Evolutionary conservation across 1,139 yeast genomes (phyloP).

Genomic region (Zhuliangozyma blackwelliae): DNA sequence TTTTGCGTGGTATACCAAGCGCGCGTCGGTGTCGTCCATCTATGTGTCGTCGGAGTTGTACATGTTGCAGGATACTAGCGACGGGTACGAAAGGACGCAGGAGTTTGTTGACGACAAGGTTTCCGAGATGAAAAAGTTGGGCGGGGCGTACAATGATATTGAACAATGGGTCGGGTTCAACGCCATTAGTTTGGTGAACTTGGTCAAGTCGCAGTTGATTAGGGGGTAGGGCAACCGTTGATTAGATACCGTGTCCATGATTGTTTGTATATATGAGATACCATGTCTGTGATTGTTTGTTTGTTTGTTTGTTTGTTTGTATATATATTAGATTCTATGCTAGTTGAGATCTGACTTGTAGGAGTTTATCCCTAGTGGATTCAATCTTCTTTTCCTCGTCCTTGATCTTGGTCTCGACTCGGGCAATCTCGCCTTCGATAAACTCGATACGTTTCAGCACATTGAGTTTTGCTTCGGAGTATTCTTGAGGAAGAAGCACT

Average conservation of each 20-base stretch:
- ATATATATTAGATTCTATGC: slow-evolving; percentile 1
- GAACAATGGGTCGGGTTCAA: slow-evolving; percentile 78
- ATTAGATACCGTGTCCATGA: not conserved
- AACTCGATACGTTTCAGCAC: slow-evolving; percentile 87
- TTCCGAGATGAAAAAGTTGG: slow-evolving; percentile 49
- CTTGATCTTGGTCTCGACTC: slow-evolving; percentile 59
- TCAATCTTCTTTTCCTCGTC: slow-evolving; percentile 51
- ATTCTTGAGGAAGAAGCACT: slow-evolving; percentile 84
- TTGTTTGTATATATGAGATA: not conserved
- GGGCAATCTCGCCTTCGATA: slow-evolving; percentile 67
- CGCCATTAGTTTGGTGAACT: slow-evolving; percentile 60
- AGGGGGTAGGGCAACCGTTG: slow-evolving; percentile 57
- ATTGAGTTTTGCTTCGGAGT: slow-evolving; percentile 72
- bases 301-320: not conserved
- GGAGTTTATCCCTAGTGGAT: slow-evolving; percentile 43
- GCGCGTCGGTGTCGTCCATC: slow-evolving; percentile 64
- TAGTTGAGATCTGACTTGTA: slow-evolving; percentile 35
- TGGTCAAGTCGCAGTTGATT: slow-evolving; percentile 64
- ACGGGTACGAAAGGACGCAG: slow-evolving; percentile 51
- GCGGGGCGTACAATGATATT: slow-evolving; percentile 54
- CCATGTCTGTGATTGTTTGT: not conserved
- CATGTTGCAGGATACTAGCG: slow-evolving; percentile 75
- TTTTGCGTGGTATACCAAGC: slow-evolving; percentile 89
- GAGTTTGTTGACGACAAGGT: slow-evolving; percentile 64
- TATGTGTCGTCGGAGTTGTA: slow-evolving; percentile 73